Base-by-base conservation (phyloP, 2,329 filamentous ascomycete genomes). In the Ophiocordyceps camponoti-rufipedis region DNA sequence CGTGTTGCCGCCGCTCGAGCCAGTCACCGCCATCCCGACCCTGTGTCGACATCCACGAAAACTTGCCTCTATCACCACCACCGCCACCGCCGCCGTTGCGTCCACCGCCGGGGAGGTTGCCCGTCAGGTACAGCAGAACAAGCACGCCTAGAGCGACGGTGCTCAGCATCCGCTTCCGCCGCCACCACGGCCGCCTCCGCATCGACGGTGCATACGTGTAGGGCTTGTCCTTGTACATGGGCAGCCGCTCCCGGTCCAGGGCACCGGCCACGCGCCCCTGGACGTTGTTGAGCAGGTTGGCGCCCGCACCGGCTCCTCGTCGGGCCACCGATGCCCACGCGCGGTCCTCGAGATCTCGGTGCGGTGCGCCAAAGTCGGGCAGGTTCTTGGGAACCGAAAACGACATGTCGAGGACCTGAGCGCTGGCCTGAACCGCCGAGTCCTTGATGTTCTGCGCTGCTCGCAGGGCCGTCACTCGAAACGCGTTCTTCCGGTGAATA, bases 211-310 rank as follows among this genome's bases (percentile, higher is more conserved):
- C 70, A 55, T 84, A 80, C 44, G 71, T 72, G 58, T 85, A 91
- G n/a, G 91, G 91, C 62, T 98, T 98, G 66, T 98, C 91, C 65
- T 98, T 98, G 69, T 98, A 98, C 83, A 96, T 88, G 42, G 91
- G 91, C 50, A 98, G 67, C 47, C 53, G 61, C 32, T 65, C 55
- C 50, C 61, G 62, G 35, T 79, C 75, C 50, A 88, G 79, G 48
- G 87, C 71, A 48, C 69, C 71, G 44, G 73, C 74, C 33, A 85
- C 68, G 49, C 74, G 76, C 53, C 74, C 73, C 43, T 80, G 69
- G 38, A 85, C 68, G 43, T 66, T 70, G 48, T 66, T 63, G 42
- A 75, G 57, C 41, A 72, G 61, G 45, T 62, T 58, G 28, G 53
- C 55, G 44, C 51, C 55, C 48, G 59, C 55, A 43, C 51, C 55